Percentiles rank a stretch among this genome's conserved stretches.
Evolutionary conservation across 345 rosid genomes (phyloP).

Genomic region (Eucalyptus shirleyi): DNA sequence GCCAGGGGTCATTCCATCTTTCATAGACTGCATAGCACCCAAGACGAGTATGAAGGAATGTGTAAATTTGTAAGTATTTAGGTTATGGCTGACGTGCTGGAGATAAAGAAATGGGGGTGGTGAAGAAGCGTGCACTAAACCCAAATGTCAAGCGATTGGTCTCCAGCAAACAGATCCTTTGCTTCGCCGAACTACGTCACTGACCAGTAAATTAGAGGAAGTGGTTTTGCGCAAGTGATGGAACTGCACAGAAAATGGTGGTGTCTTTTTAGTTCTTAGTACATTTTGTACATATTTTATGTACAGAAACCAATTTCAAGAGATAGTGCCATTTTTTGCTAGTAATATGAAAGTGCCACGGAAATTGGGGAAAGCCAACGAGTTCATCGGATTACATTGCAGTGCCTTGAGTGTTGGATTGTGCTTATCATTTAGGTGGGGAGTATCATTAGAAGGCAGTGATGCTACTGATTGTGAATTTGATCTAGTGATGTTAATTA

Average conservation of each 20-base stretch:
- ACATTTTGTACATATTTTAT: background rate
- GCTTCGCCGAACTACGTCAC: background rate
- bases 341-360: background rate
- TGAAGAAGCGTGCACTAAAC: background rate
- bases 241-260: background rate
- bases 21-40: constrained; percentile 24
- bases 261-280: background rate
- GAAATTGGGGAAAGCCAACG: background rate
- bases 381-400: background rate
- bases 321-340: background rate
- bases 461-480: background rate
- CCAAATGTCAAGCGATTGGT: background rate
- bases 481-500: background rate
- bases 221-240: background rate
- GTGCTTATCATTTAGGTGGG: background rate
- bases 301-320: background rate
- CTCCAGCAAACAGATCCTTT: background rate
- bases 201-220: background rate
- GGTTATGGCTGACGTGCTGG: background rate
- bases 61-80: constrained; percentile 37
- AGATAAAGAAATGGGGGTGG: background rate
- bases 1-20: constrained; percentile 97
- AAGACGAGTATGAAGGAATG: background rate
- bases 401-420: background rate
- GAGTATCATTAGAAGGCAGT: background rate